phyloP scores from a whole-genome alignment of 2,329 filamentous ascomycete species.

The Penicillium sclerotiorum region DNA sequence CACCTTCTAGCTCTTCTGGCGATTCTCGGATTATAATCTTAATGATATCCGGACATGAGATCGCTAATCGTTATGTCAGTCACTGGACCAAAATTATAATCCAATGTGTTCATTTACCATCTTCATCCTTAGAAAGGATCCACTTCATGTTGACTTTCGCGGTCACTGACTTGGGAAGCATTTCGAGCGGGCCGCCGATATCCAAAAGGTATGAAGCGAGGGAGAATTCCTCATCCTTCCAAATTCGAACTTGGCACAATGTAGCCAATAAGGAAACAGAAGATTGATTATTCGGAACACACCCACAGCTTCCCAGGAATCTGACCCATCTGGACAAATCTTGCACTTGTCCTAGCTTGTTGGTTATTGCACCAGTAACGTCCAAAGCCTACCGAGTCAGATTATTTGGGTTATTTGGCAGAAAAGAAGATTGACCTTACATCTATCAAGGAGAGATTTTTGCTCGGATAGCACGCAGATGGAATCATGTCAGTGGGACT shows the following conservation, averaged over 20 bases:
- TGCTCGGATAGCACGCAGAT: neutral
- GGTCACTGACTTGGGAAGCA: neutral
- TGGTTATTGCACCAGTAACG: too few species aligned
- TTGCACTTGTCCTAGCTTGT: neutral
- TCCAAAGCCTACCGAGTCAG: neutral
- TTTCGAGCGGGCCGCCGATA: neutral
- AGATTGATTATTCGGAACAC: neutral
- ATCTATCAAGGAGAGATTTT: neutral
- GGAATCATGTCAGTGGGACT: neutral
- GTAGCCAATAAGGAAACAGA: neutral
- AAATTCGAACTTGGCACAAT: neutral
- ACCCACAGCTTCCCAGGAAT: neutral
- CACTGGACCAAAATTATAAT: neutral
- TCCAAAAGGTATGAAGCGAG: neutral
- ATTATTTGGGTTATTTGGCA: too few species aligned
- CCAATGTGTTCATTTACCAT: neutral
- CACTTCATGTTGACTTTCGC: neutral
- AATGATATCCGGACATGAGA: neutral
- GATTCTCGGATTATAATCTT: neutral
- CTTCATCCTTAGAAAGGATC: neutral
- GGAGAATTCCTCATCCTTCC: neutral
- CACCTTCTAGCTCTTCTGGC: neutral
- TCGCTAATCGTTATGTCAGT: neutral
- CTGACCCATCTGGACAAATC: neutral
- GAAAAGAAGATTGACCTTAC: too few species aligned